Conservation (phyloP, 2,329 filamentous ascomycete species). For the Furcasterigmium furcatum region DNA sequence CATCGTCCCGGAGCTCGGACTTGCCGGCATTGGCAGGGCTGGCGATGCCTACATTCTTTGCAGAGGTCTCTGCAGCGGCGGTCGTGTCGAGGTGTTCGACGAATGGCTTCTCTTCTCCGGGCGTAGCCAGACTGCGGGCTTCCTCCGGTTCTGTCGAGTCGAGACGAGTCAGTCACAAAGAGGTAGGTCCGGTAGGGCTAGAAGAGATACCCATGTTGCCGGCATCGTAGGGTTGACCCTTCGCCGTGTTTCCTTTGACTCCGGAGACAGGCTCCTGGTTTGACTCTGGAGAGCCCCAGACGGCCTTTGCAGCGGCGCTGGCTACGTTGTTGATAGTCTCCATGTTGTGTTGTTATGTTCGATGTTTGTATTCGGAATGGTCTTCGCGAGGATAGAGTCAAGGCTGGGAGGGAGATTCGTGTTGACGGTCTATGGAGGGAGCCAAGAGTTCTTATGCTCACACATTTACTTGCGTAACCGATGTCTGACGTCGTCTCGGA, state of each 20-base stretch:
- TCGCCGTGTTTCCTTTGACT: constrained; percentile 61
- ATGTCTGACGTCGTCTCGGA: constrained; percentile 4
- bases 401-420: too few relatives aligned
- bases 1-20: constrained; percentile 9
- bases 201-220: constrained; percentile 61
- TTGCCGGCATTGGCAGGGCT: constrained; percentile 15
- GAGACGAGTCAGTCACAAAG: too few relatives aligned
- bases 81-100: not conserved
- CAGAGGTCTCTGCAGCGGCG: not conserved
- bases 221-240: constrained; percentile 72
- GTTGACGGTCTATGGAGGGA: too few relatives aligned
- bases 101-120: not conserved
- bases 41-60: not conserved
- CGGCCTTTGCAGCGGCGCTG: constrained; percentile 33
- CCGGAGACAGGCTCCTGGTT: constrained; percentile 69
- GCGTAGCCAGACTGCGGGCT: too few relatives aligned
- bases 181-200: not conserved
- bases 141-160: too few relatives aligned
- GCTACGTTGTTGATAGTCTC: constrained; percentile 60
- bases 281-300: constrained; percentile 38
- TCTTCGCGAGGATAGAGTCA: too few relatives aligned
- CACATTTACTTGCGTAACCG: too few relatives aligned
- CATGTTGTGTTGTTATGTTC: constrained; percentile 39
- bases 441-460: constrained; percentile 21
- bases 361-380: not conserved